Evolutionary conservation across 345 rosid species (phyloP), one percentile per base, ranked within the genome.

Genomic region (Gossypium mustelinum): DNA sequence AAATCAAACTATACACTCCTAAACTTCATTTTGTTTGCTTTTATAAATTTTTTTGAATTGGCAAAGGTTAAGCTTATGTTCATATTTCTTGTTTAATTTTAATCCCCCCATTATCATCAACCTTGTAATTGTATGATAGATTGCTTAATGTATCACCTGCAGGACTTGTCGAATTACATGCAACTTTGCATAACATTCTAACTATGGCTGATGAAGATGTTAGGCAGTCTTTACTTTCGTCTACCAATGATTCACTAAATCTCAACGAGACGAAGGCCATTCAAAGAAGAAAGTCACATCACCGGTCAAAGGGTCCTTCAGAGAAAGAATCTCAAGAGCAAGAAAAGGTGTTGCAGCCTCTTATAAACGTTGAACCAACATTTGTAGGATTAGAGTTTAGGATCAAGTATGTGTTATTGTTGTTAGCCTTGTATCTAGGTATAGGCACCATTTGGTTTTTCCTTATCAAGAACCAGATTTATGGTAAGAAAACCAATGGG

Each of bases 401-500:
- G 13, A 72, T 82, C 72, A 78, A 67, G 67, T 76, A 72, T 56
- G 85, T 83, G 29, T 29, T 78, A 48, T 0, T 83, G 0, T 25
- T 75, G 39, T 70, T 87, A 45, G 66, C 45, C 2, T 47, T 76
- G 24, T 89, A 86, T 70, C 80, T 86, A 34, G 83, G 82, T 2
- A 45, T 18, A 4, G 90, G 91, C 43, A 83, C 87, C 14, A 50
- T 87, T 34, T 74, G 82, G 57, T 85, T 86, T 76, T 85, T 41
- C 84, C 74, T 84, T n/a, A 14, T 83, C n/a, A 69, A 77, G 79
- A 20, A 84, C 72, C 89, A 89, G 34, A 65, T 87, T 43, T 60
- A 73, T 14, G 91, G 91, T 13, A 75, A 80, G 79, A 86, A 89
- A 79, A 86, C 89, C 1, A 84, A 81, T 47, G 81, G 83, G n/a